Base-by-base conservation (phyloP, 2,329 filamentous ascomycete genomes). In the Fusarium burgessii region DNA sequence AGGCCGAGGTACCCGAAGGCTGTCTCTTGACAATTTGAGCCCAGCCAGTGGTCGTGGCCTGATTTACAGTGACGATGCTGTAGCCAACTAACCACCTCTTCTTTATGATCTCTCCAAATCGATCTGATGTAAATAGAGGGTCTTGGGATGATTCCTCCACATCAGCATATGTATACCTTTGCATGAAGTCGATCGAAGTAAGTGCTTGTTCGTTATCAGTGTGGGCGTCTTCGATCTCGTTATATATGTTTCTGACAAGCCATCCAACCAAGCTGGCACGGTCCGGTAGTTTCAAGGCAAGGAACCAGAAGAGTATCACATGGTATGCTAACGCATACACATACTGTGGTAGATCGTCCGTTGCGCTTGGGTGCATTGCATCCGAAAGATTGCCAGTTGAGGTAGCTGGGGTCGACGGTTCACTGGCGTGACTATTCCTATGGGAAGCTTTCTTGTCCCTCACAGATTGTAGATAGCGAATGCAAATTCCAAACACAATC, bases 261-360 rank as follows among this genome's bases (percentile, higher is more conserved):
- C 94, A 97, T 32, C 90, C 90, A 55, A 98, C 94, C 72, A 97
- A 91, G 67, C 90, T 93, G 36, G 91, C 89, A 54, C 96, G 91
- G 78, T 98, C 94, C 40, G 91, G 89, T 55, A 97, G 87, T 77
- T 94, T 95, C 74, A 99, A 80, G 2, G 94, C 93, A 73, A 99
- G 86, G 78, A 98, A 99, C 96, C 96, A 99, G 78, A 97, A 98
- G 3, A 94, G 92, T 72, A 99, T 95, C 74, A 97, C 94, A 78
- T 98, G 95, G 78, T 97, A 97, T 12, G 95, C 95, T 56, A 98
- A 84, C 3, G 94, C 93, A 79, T 97, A 96, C 29, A 99, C 93
- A 78, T 99, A 99, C 80, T 96, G 93, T 7, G 95, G 94, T 52
- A 97, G 85, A 71, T 96, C 93, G 67, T 96, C 92, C 11, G 90